A percentile compares a stretch with the other conserved stretches of the same genome.
Conservation (phyloP, 345 rosid species). For the Erodium maritimum region DNA sequence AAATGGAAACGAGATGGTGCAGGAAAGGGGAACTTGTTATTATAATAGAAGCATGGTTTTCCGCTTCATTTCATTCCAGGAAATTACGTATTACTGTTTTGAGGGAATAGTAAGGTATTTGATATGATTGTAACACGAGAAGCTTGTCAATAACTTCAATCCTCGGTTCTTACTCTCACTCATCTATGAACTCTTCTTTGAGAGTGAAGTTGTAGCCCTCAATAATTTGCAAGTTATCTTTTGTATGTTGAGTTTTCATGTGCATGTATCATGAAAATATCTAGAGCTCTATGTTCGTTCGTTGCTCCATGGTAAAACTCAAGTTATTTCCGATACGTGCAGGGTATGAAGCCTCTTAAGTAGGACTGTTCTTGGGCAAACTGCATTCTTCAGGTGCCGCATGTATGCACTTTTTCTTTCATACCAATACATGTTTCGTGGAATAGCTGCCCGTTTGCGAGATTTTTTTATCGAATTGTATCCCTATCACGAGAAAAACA, state of each 20-base stretch:
- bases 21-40: not conserved
- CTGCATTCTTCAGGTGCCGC: not conserved
- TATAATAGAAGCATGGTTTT: not conserved
- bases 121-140: not conserved
- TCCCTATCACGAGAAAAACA: too few species aligned
- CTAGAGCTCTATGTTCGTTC: not conserved
- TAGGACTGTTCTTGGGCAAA: conserved; percentile 15
- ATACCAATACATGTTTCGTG: too few species aligned
- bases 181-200: too few species aligned
- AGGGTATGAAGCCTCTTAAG: conserved; percentile 83
- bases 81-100: not conserved
- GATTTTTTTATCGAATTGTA: too few species aligned
- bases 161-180: not conserved
- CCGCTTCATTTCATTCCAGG: not conserved
- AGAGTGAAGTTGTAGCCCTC: not conserved
- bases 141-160: not conserved
- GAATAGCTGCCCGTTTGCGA: too few species aligned
- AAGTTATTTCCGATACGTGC: conserved; percentile 3
- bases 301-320: not conserved
- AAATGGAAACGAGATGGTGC: not conserved
- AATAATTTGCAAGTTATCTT: not conserved
- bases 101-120: not conserved
- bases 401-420: too few species aligned
- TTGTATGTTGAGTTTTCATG: not conserved
- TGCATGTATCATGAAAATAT: not conserved